phyloP scores from a whole-genome alignment of 2,329 filamentous ascomycete genomes.

The Penicillium crustosum region DNA sequence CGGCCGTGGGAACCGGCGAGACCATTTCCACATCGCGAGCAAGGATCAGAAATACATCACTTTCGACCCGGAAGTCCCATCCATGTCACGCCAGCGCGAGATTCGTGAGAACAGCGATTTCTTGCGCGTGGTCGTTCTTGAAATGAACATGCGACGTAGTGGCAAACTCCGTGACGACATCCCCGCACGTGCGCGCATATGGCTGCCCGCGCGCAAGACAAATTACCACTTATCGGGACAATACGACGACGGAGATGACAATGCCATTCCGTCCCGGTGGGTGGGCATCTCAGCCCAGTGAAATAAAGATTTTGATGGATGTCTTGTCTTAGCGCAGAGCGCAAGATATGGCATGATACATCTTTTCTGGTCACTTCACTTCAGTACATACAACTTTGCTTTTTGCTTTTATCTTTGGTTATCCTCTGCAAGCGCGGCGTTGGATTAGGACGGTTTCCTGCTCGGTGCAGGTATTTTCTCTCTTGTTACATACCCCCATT shows the following conservation, averaged over 20 bases:
- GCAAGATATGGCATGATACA: slow-evolving; percentile 3
- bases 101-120: slow-evolving; percentile 65
- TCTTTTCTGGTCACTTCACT: background rate
- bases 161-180: slow-evolving; percentile 60
- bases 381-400: slow-evolving; percentile 15
- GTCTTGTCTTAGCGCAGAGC: slow-evolving; percentile 15
- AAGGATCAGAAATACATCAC: slow-evolving; percentile 36
- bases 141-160: slow-evolving; percentile 66
- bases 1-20: slow-evolving; percentile 29
- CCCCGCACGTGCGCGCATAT: slow-evolving; percentile 58
- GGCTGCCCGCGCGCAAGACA: slow-evolving; percentile 57
- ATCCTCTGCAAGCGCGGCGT: slow-evolving; percentile 22
- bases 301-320: background rate
- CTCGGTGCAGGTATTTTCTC: slow-evolving; percentile 12
- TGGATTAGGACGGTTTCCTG: slow-evolving; percentile 20
- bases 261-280: slow-evolving; percentile 24
- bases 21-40: slow-evolving; percentile 40
- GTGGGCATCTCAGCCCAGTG: slow-evolving; percentile 22
- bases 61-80: slow-evolving; percentile 38
- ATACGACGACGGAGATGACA: slow-evolving; percentile 26
- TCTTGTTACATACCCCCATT: slow-evolving; percentile 16
- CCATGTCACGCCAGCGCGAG: slow-evolving; percentile 58
- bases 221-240: slow-evolving; percentile 22
- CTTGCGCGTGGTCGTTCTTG: slow-evolving; percentile 62
- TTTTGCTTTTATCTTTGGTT: slow-evolving; percentile 1